A percentile compares a stretch with the other conserved stretches of the same genome.
Conservation (phyloP, 1,284 basidiomycete genomes). For the Ganoderma lingzhi region DNA sequence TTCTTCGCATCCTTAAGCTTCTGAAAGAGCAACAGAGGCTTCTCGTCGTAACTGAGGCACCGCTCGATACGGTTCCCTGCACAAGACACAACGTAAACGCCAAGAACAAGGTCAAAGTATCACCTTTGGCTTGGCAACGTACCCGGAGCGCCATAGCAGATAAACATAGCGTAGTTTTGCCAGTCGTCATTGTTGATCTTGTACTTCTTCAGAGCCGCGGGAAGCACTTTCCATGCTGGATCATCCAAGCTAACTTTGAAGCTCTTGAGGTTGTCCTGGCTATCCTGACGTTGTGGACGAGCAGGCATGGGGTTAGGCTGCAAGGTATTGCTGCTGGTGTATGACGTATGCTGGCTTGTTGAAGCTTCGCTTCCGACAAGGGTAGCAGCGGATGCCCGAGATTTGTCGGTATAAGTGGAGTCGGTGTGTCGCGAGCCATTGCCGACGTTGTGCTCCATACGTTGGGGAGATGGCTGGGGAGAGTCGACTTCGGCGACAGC, state of each 20-base stretch:
- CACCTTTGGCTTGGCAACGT: slow-evolving; percentile 37
- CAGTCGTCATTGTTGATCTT: slow-evolving; percentile 99
- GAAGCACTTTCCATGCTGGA: slow-evolving; percentile 97
- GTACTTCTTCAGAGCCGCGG: slow-evolving; percentile 98
- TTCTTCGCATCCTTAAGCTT: slow-evolving; percentile 97
- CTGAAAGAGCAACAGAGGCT: slow-evolving; percentile 96
- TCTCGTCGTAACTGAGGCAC: slow-evolving; percentile 97
- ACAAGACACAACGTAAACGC: slow-evolving; percentile 5
- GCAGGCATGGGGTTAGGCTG: slow-evolving; percentile 40
- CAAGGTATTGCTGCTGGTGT: slow-evolving; percentile 29
- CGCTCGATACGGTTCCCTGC: slow-evolving; percentile 86
- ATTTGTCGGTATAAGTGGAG: slow-evolving; percentile 33
- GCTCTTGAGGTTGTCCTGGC: slow-evolving; percentile 82
- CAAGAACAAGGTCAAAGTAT: slow-evolving; percentile 14
- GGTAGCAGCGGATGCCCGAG: slow-evolving; percentile 29
- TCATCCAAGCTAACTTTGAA: slow-evolving; percentile 95
- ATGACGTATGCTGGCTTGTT: slow-evolving; percentile 28
- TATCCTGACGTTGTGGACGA: slow-evolving; percentile 67
- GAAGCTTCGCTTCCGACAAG: slow-evolving; percentile 27
- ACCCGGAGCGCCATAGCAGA: slow-evolving; percentile 95
- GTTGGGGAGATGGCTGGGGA: slow-evolving; percentile 79
- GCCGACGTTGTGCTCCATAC: slow-evolving; percentile 70
- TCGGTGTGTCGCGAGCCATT: slow-evolving; percentile 35
- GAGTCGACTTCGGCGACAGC: slow-evolving; percentile 66
- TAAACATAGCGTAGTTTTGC: slow-evolving; percentile 99